phyloP scores from a whole-genome alignment of 495 filamentous ascomycete genomes.

The Podospora comata region DNA sequence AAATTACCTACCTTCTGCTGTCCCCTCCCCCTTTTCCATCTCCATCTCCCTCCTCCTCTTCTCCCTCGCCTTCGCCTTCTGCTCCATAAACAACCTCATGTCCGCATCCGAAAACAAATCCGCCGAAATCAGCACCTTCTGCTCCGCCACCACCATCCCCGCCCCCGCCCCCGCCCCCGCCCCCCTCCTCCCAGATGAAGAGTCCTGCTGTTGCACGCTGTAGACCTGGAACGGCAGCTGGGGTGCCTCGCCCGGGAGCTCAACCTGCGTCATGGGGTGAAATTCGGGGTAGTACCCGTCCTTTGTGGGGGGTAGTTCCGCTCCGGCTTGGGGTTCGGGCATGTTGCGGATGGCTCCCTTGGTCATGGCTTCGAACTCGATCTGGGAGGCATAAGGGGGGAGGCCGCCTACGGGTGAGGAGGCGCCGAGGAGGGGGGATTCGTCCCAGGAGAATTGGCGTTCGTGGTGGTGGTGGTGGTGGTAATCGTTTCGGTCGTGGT shows the following conservation, averaged over 20 bases:
- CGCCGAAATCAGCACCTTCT: constrained; percentile 32
- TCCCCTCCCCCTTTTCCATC: not conserved
- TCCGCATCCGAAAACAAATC: constrained; percentile 28
- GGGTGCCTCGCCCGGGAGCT: constrained; percentile 29
- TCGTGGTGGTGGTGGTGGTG: constrained; percentile 8
- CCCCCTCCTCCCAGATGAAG: not conserved
- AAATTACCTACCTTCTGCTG: not conserved
- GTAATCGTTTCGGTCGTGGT: constrained; percentile 2
- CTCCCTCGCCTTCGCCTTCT: constrained; percentile 24
- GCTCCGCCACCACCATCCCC: constrained; percentile 31
- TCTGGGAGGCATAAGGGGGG: constrained; percentile 33
- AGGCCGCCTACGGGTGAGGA: constrained; percentile 25
- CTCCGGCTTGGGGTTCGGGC: constrained; percentile 29
- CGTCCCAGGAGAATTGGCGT: constrained; percentile 27
- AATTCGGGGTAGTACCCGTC: constrained; percentile 33
- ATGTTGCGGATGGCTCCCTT: constrained; percentile 35
- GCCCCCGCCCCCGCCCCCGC: not conserved
- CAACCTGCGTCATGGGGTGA: constrained; percentile 28
- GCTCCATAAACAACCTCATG: constrained; percentile 22
- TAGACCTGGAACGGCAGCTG: constrained; percentile 28
- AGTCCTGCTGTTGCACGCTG: constrained; percentile 5
- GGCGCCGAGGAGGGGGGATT: constrained; percentile 18
- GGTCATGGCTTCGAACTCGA: constrained; percentile 32
- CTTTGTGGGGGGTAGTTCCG: constrained; percentile 38
- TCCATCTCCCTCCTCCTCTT: constrained; percentile 4